Percentiles rank a stretch among this genome's conserved stretches.
phyloP scores from a whole-genome alignment of 148 eudicot genomes.

The Fallopia convolvulus region DNA sequence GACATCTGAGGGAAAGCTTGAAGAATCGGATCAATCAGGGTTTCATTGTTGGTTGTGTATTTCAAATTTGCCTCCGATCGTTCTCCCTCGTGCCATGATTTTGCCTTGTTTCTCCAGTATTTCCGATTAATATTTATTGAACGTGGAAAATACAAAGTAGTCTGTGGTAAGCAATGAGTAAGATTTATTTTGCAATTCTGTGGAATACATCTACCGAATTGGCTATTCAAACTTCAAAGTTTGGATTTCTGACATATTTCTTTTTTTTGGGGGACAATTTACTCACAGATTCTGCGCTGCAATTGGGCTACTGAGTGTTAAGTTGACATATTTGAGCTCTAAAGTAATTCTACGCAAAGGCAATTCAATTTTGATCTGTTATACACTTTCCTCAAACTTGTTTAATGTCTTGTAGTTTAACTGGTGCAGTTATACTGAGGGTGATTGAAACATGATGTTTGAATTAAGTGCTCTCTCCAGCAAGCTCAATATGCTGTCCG shows the following conservation, averaged over 20 bases:
- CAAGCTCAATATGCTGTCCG: slow-evolving; percentile 9
- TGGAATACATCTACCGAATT: neutral
- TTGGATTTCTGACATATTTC: neutral
- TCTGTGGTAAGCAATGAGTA: neutral
- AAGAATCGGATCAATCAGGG: neutral
- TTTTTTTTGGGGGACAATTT: neutral
- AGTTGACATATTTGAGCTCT: neutral
- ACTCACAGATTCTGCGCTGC: slow-evolving; percentile 1
- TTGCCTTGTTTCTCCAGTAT: neutral
- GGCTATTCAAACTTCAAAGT: neutral
- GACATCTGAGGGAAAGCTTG: neutral
- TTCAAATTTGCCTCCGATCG: neutral
- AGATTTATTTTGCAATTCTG: neutral
- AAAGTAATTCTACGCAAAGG: neutral
- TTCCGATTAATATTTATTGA: neutral
- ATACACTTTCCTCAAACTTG: neutral
- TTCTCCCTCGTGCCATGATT: neutral
- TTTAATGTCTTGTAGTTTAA: neutral
- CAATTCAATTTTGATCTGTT: slow-evolving; percentile 1
- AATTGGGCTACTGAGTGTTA: neutral
- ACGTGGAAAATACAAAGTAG: neutral
- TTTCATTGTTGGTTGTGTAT: neutral
- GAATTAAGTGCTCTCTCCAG: slow-evolving; percentile 4
- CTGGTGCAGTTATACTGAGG: slow-evolving; percentile 3
- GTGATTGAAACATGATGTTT: neutral